These are phyloP conservation scores for Saccharomycopsis hybrid DNA, from an alignment of 1,139 yeast species.

Conservation along the genomic window DNA sequence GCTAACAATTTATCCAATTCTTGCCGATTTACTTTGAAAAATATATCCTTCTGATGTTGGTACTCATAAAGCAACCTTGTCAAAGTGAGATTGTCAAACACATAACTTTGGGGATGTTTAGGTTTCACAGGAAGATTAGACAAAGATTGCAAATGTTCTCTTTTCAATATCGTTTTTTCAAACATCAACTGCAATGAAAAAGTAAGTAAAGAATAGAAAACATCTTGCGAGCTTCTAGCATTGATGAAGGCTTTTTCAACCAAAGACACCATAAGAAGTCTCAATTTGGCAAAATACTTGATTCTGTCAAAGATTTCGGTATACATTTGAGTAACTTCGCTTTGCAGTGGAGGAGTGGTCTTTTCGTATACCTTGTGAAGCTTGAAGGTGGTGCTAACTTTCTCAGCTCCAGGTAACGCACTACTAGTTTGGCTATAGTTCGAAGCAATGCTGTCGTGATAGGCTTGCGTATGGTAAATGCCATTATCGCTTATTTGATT, in stretches of 20 bases:
- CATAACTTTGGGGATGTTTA: not conserved
- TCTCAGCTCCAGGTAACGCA: too few relatives aligned
- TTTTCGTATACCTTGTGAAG: not conserved
- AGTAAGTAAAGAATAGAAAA: slow-evolving; percentile 2
- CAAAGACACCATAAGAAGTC: not conserved
- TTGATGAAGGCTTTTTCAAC: slow-evolving; percentile 1
- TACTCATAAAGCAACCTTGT: not conserved
- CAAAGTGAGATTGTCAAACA: not conserved
- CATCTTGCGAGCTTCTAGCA: not conserved
- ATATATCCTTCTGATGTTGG: not conserved
- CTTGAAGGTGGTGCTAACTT: not conserved
- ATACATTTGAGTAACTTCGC: not conserved
- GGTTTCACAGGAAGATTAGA: too few relatives aligned
- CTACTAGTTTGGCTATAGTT: too few relatives aligned
- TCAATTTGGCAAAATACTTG: slow-evolving; percentile 2
- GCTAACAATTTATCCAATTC: not conserved
- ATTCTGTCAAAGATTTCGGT: slow-evolving; percentile 7
- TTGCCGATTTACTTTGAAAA: not conserved
- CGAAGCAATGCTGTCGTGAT: not conserved
- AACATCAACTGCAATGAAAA: not conserved
- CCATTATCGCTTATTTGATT: not conserved
- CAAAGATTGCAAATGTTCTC: too few relatives aligned
- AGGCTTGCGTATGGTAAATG: not conserved
- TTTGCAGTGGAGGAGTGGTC: not conserved
- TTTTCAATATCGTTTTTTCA: slow-evolving; percentile 1